These are phyloP conservation scores for Salvia rosmarinus DNA, from an alignment of 257 asterid species.

Conservation along the genomic window DNA sequence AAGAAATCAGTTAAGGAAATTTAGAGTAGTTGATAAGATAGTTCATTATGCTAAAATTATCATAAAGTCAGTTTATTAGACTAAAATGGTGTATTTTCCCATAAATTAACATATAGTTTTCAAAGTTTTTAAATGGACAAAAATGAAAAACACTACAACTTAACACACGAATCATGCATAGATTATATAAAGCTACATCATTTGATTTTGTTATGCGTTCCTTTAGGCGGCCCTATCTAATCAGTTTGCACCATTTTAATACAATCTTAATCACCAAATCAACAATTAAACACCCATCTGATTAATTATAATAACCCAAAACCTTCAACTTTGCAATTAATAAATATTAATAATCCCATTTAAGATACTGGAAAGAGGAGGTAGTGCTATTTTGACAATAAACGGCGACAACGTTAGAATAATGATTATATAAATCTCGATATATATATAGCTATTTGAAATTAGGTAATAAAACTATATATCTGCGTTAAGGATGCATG, in stretches of 20 bases:
- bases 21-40: background rate
- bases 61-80: no score
- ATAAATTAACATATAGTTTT: no score
- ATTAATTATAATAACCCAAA: background rate
- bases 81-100: no score
- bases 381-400: no score
- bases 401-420: no score
- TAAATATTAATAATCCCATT: no score
- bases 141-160: no score
- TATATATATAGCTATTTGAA: background rate
- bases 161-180: background rate
- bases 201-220: slow-evolving; percentile 11
- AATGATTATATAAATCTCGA: no score
- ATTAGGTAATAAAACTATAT: no score
- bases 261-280: background rate
- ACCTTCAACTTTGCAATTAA: background rate
- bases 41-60: background rate
- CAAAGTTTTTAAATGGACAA: no score
- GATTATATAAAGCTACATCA: background rate
- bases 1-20: background rate
- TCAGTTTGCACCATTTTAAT: background rate
- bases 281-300: background rate
- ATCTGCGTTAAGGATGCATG: no score
- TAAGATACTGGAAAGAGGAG: no score
- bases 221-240: slow-evolving; percentile 1